A percentile compares a stretch with the other conserved stretches of the same genome.
These are phyloP conservation scores for Chlamydomonas sp. DNA, from an alignment of 139 green algal genomes.

Conservation along the genomic window DNA sequence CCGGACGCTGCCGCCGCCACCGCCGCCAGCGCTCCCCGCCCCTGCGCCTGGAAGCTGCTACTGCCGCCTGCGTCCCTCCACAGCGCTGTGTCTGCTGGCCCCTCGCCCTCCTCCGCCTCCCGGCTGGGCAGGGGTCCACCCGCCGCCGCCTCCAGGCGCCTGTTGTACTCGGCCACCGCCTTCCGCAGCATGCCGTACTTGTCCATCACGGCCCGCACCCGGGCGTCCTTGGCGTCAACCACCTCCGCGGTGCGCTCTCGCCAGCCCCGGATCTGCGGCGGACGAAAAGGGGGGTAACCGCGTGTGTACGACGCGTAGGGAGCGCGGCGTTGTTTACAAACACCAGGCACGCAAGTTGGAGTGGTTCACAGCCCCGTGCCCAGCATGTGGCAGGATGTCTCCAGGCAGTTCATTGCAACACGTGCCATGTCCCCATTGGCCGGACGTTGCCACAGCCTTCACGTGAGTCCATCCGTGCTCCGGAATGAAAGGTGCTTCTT, in stretches of 20 bases:
- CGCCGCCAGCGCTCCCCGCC: not conserved
- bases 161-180: slow-evolving; percentile 50
- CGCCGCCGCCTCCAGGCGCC: slow-evolving; percentile 20
- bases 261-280: slow-evolving; percentile 41
- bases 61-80: too few relatives aligned
- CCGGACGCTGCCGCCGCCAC: not conserved
- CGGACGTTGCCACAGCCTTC: not conserved
- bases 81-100: too few relatives aligned
- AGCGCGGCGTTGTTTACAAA: too few relatives aligned
- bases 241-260: slow-evolving; percentile 47
- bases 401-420: too few relatives aligned
- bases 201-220: slow-evolving; percentile 35
- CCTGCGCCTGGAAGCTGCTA: not conserved
- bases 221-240: slow-evolving; percentile 4
- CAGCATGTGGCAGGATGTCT: too few relatives aligned
- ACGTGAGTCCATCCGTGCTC: too few relatives aligned
- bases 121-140: not conserved
- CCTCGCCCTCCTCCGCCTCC: too few relatives aligned
- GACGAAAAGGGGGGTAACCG: not conserved
- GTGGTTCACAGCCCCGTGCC: too few relatives aligned
- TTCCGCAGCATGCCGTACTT: slow-evolving; percentile 47
- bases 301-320: too few relatives aligned
- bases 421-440: not conserved
- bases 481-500: too few relatives aligned
- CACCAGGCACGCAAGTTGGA: too few relatives aligned